A percentile compares a stretch with the other conserved stretches of the same genome.
Conservation (phyloP, 129 eudicot genomes). For the Apium graveolens region DNA sequence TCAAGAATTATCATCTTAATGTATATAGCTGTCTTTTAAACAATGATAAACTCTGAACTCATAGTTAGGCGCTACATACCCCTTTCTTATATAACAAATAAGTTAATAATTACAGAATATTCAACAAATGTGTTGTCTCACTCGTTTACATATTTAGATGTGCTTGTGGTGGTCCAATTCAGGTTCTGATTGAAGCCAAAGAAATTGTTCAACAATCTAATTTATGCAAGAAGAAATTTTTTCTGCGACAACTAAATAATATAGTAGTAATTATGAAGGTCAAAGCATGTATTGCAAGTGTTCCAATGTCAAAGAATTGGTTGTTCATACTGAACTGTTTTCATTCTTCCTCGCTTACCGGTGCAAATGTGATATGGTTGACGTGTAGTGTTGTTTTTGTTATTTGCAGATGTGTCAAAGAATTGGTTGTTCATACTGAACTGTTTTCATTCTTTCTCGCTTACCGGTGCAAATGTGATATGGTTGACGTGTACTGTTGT, state of each 20-base stretch:
- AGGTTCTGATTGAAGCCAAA: not conserved
- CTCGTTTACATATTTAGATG: not conserved
- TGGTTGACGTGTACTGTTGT: not conserved
- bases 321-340: not conserved
- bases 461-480: no score
- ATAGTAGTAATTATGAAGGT: not conserved
- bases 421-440: not conserved
- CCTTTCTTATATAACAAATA: not conserved
- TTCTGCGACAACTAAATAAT: not conserved
- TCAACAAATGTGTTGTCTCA: not conserved
- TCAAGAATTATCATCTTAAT: not conserved
- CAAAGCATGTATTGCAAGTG: not conserved
- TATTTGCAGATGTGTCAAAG: slow-evolving; percentile 39
- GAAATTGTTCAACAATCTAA: not conserved
- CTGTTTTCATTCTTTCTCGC: not conserved
- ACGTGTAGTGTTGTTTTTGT: not conserved
- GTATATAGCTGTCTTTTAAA: not conserved
- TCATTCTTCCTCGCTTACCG: not conserved
- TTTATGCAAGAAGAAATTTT: not conserved
- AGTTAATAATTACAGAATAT: not conserved
- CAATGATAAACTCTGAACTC: not conserved
- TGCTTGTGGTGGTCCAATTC: not conserved
- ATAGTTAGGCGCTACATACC: not conserved
- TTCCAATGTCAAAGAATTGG: not conserved
- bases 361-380: not conserved